Percentiles rank a stretch among this genome's conserved stretches.
Evolutionary conservation across 805 yeast genomes (phyloP).

Genomic region (Scheffersomyces coipomensis): DNA sequence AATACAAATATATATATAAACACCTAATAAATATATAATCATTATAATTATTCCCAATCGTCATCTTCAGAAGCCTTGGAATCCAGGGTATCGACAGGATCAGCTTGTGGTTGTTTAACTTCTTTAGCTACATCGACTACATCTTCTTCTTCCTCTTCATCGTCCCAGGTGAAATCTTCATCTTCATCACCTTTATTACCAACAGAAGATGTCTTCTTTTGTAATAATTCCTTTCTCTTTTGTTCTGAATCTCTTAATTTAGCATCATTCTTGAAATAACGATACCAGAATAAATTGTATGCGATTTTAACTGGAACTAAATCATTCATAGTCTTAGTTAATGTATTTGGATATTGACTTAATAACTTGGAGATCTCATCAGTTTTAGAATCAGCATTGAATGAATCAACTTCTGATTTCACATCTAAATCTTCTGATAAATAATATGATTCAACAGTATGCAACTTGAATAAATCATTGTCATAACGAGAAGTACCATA

Average conservation of each 20-base stretch:
- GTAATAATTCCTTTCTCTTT: constrained; percentile 57
- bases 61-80: constrained; percentile 26
- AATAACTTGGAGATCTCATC: constrained; percentile 50
- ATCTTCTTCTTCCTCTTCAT: constrained; percentile 44
- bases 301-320: constrained; percentile 65
- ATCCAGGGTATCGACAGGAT: constrained; percentile 40
- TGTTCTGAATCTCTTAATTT: constrained; percentile 61
- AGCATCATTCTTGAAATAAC: constrained; percentile 57
- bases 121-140: constrained; percentile 13
- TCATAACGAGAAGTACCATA: constrained; percentile 41
- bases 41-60: constrained; percentile 52
- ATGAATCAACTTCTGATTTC: constrained; percentile 18
- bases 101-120: constrained; percentile 1
- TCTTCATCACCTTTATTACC: constrained; percentile 27
- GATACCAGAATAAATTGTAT: constrained; percentile 70
- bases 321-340: constrained; percentile 53
- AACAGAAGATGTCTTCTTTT: constrained; percentile 29
- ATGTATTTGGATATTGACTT: constrained; percentile 43
- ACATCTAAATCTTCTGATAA: constrained; percentile 14
- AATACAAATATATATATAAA: no score
- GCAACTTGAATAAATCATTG: constrained; percentile 37
- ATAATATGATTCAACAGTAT: constrained; percentile 26
- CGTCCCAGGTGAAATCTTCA: constrained; percentile 53
- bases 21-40: not conserved
- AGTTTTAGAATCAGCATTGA: constrained; percentile 48